Base-by-base conservation (phyloP, 2,329 filamentous ascomycete species). In the Zymoseptoria brevis region DNA sequence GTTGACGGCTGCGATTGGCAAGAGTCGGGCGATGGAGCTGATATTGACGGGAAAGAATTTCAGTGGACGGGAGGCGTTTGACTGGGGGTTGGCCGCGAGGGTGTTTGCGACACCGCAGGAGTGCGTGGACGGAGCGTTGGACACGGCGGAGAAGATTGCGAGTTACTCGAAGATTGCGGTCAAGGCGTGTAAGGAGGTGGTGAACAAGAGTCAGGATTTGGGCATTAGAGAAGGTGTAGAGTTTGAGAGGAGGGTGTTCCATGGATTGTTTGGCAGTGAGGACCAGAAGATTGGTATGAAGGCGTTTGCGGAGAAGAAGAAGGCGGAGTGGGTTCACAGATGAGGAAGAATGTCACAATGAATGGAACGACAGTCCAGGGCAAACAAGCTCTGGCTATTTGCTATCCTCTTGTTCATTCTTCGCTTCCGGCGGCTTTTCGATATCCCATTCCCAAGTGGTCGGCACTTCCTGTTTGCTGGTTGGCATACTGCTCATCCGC, bases 201-300 rank as follows among this genome's bases (percentile, higher is more conserved):
- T 99, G 58, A 96, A 97, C 75, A 97, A 96, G 86, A 96, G 91
- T 75, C 92, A 97, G 80, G 94, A 99, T 69, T 76, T 96, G 67
- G 81, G 87, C 3, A 78, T 99, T 60, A 80, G 88, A 67, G 94
- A 97, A 71, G 94, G 94, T 13, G 88, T 99, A 1, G 94, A 99
- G 77, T 97, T 86, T 76, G 51, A 99, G 82, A 83, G 94, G 72
- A 84, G 92, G 56, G 82, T 97, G 35, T 99, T 99, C 80, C 94
- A 99, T 76, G 83, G 86, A 24, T 72, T 96, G 70, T 99, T 99
- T 78, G 94, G 93, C 21, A 96, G 88, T 73, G 84, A 90, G 77
- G 94, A 99, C 75, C 94, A 99, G 78, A 99, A 97, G 81, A 89
- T 96, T 74, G 81, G 83, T 11, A 87, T 97, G 94, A 87, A 87